Evolutionary conservation across 352 stramenopile species (phyloP).

Genomic region (Pythium brassicae): DNA sequence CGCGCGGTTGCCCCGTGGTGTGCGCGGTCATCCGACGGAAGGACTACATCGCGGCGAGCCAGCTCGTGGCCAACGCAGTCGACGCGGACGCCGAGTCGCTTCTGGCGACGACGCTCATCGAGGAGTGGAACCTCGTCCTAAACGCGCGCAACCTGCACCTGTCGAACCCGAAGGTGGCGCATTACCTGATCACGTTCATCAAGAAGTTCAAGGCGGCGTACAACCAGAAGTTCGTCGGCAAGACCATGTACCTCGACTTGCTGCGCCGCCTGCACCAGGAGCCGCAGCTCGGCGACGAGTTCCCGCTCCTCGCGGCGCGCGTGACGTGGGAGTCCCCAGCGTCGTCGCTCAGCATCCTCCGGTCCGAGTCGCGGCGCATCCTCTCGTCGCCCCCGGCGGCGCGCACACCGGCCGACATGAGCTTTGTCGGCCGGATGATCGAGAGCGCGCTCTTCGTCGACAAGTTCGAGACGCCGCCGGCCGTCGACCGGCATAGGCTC

Average conservation of each 20-base stretch:
- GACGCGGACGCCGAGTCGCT: conserved; percentile 53
- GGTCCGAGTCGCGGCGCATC: conserved; percentile 59
- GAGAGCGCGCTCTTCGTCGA: conserved; percentile 52
- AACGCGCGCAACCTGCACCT: conserved; percentile 60
- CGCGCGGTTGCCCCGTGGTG: conserved; percentile 22
- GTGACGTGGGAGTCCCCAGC: conserved; percentile 50
- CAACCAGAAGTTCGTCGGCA: conserved; percentile 71
- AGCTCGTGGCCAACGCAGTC: conserved; percentile 22
- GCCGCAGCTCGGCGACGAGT: conserved; percentile 43
- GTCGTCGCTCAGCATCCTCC: conserved; percentile 63
- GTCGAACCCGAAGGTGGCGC: conserved; percentile 60
- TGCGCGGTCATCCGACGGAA: conserved; percentile 49
- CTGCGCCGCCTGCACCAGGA: conserved; percentile 60
- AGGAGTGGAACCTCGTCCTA: conserved; percentile 65
- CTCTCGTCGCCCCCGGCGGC: conserved; percentile 30
- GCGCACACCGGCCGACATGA: conserved; percentile 39
- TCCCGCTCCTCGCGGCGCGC: conserved; percentile 46
- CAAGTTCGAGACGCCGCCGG: conserved; percentile 60
- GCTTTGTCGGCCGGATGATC: conserved; percentile 52
- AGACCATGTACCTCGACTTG: conserved; percentile 70
- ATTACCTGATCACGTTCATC: conserved; percentile 69
- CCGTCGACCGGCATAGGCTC: conserved; percentile 45
- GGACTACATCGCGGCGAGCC: conserved; percentile 38
- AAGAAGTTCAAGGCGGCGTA: conserved; percentile 76
- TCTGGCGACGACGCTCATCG: conserved; percentile 55